Conservation (phyloP, 306 rosid species). For the Glycine tomentella region DNA sequence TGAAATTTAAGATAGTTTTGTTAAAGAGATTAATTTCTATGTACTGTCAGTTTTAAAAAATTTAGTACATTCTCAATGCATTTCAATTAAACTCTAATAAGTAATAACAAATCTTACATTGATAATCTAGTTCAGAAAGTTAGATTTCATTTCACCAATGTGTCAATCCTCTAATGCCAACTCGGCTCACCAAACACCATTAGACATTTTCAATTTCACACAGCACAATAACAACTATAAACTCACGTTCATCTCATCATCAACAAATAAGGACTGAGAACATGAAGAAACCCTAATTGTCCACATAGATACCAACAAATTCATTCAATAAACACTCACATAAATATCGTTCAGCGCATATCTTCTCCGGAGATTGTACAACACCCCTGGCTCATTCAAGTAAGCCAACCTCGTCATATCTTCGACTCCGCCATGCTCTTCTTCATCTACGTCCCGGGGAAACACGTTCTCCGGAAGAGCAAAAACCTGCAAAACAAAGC, state of each 20-base stretch:
- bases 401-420: conserved; percentile 94
- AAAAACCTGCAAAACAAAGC: conserved; percentile 58
- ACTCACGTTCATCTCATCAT: background rate
- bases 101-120: background rate
- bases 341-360: conserved; percentile 93
- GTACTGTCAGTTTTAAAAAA: background rate
- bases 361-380: conserved; percentile 91
- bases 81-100: conserved; percentile 1
- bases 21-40: background rate
- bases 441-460: conserved; percentile 91
- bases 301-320: conserved; percentile 6
- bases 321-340: conserved; percentile 56
- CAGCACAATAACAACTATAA: conserved; percentile 18
- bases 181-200: conserved; percentile 4
- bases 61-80: background rate
- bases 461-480: conserved; percentile 66
- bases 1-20: background rate
- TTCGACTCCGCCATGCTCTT: conserved; percentile 92
- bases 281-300: conserved; percentile 11
- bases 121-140: background rate
- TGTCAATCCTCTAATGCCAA: conserved; percentile 22
- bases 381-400: conserved; percentile 97
- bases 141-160: background rate
- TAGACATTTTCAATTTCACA: background rate
- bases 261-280: conserved; percentile 9